Percentiles rank a stretch among this genome's conserved stretches.
Evolutionary conservation across 805 yeast genomes (phyloP).

Genomic region (Myxozyma vanderwaltii): DNA sequence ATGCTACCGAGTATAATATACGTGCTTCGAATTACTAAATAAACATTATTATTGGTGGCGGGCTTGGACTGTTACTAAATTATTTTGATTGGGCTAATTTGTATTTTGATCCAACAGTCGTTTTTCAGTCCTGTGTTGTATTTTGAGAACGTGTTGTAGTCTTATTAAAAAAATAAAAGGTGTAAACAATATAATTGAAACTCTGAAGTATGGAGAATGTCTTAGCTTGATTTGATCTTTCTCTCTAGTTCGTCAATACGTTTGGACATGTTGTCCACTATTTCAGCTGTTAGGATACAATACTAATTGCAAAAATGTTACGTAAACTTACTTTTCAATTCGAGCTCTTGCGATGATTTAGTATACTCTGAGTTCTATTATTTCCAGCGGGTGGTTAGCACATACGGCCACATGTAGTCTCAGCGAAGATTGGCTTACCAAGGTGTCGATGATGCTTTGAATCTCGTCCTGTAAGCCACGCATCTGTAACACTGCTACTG

Average conservation of each 20-base stretch:
- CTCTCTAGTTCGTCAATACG: conserved; percentile 26
- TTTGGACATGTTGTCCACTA: conserved; percentile 24
- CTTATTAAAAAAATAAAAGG: too few relatives aligned
- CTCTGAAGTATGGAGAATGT: too few relatives aligned
- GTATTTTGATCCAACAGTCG: too few relatives aligned
- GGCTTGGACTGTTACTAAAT: too few relatives aligned
- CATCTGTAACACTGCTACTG: conserved; percentile 28
- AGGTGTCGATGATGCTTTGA: conserved; percentile 12
- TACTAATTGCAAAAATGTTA: not conserved
- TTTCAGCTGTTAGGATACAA: not conserved
- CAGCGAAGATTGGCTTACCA: conserved; percentile 8
- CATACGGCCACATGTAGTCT: not conserved
- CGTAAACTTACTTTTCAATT: conserved; percentile 15
- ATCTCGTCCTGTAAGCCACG: conserved; percentile 21
- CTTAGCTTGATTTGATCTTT: not conserved
- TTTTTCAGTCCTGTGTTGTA: too few relatives aligned
- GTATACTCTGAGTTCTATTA: conserved; percentile 5
- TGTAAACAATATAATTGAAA: too few relatives aligned
- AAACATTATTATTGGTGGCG: too few relatives aligned
- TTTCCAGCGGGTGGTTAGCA: not conserved
- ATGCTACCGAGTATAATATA: too few relatives aligned
- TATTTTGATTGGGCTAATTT: too few relatives aligned
- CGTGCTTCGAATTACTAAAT: too few relatives aligned
- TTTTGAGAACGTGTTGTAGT: too few relatives aligned
- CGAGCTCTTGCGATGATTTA: conserved; percentile 17